phyloP scores from a whole-genome alignment of 257 asterid species.

The Marsdenia floribunda region DNA sequence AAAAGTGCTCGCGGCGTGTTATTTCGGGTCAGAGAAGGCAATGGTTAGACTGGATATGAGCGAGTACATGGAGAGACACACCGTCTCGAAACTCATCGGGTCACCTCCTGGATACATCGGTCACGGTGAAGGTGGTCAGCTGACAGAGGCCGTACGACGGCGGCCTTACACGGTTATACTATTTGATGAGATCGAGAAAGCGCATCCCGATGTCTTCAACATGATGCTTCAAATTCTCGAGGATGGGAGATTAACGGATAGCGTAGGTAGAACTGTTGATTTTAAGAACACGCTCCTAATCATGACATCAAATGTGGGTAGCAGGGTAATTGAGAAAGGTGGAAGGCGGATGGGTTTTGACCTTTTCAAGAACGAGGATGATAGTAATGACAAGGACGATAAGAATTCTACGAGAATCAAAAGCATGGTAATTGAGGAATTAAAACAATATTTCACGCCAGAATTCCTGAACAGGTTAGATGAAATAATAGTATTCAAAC shows the following conservation, averaged over 20 bases:
- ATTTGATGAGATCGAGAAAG: slow-evolving; percentile 69
- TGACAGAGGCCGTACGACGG: slow-evolving; percentile 51
- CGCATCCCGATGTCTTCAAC: slow-evolving; percentile 47
- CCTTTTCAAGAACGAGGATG: background rate
- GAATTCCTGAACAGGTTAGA: slow-evolving; percentile 60
- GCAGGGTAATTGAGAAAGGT: slow-evolving; percentile 37
- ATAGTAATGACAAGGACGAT: slow-evolving; percentile 40
- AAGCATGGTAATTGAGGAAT: slow-evolving; percentile 31
- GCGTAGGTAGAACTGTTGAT: slow-evolving; percentile 55
- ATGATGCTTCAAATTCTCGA: slow-evolving; percentile 62
- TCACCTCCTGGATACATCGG: slow-evolving; percentile 65
- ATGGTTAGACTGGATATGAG: slow-evolving; percentile 66
- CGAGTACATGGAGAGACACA: slow-evolving; percentile 55
- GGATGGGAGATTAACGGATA: slow-evolving; percentile 53
- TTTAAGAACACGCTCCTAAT: slow-evolving; percentile 52
- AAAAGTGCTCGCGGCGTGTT: slow-evolving; percentile 42
- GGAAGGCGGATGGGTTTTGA: slow-evolving; percentile 43
- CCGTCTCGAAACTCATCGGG: slow-evolving; percentile 46
- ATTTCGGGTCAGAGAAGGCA: slow-evolving; percentile 58
- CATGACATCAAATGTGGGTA: slow-evolving; percentile 63
- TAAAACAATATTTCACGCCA: slow-evolving; percentile 48
- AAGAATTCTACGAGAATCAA: slow-evolving; percentile 36
- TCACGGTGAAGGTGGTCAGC: slow-evolving; percentile 57
- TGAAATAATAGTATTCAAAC: slow-evolving; percentile 53
- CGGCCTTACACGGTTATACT: slow-evolving; percentile 59